Evolutionary conservation across 345 rosid genomes (phyloP).

Genomic region (Microcos paniculata): DNA sequence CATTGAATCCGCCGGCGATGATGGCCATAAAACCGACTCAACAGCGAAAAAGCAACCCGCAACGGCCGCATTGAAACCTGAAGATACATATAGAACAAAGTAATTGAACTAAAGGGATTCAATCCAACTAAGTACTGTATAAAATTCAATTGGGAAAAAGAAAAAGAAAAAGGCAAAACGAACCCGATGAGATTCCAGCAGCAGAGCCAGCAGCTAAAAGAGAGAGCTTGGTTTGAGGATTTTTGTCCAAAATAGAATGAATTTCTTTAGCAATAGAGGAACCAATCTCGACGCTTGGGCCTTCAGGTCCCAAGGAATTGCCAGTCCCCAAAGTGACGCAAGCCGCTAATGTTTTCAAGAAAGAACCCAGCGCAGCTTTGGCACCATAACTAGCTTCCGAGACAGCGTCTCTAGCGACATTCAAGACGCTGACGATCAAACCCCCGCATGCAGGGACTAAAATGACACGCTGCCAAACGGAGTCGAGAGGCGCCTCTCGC

Average conservation of each 20-base stretch:
- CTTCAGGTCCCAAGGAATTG: slow-evolving; percentile 93
- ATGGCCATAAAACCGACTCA: slow-evolving; percentile 92
- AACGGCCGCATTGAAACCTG: slow-evolving; percentile 97
- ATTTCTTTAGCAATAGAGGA: slow-evolving; percentile 76
- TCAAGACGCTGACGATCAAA: slow-evolving; percentile 61
- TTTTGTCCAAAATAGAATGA: slow-evolving; percentile 38
- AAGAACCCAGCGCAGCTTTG: slow-evolving; percentile 50
- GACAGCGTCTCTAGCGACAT: slow-evolving; percentile 35
- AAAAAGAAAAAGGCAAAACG: slow-evolving; percentile 9
- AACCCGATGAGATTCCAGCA: slow-evolving; percentile 89
- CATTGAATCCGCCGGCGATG: slow-evolving; percentile 59
- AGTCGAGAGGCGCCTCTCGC: slow-evolving; percentile 63
- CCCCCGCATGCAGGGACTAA: slow-evolving; percentile 79
- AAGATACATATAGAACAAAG: not conserved
- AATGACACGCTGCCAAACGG: slow-evolving; percentile 59
- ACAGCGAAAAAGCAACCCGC: slow-evolving; percentile 95
- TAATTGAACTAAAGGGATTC: not conserved
- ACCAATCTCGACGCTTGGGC: slow-evolving; percentile 94
- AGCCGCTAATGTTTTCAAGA: slow-evolving; percentile 75
- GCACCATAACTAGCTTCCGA: slow-evolving; percentile 16
- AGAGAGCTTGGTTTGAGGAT: slow-evolving; percentile 48
- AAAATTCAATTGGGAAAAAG: not conserved
- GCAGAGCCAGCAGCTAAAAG: slow-evolving; percentile 94
- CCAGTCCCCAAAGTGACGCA: slow-evolving; percentile 92
- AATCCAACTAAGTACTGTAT: not conserved